Conservation (phyloP, 2,329 filamentous ascomycete genomes). For the Sclerotiophoma versabilis region DNA sequence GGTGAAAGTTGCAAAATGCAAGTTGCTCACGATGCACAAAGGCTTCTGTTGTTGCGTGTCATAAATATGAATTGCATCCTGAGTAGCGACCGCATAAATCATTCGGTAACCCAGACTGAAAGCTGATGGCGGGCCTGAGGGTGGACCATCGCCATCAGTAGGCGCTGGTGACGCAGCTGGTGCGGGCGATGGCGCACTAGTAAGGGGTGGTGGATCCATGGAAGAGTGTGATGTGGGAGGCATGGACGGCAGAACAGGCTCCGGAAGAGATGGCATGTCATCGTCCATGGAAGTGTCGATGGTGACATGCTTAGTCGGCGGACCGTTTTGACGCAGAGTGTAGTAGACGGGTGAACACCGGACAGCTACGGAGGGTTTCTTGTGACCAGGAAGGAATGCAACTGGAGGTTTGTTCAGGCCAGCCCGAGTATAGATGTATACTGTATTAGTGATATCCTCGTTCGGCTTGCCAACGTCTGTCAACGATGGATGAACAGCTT, state of each 20-base stretch:
- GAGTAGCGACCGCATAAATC: conserved; percentile 95
- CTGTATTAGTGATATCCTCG: conserved; percentile 93
- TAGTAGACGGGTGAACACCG: conserved; percentile 93
- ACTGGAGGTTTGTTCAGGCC: conserved; percentile 97
- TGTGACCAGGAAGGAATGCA: conserved; percentile 93
- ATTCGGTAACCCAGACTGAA: conserved; percentile 92
- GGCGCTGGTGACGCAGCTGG: conserved; percentile 56
- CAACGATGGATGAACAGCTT: conserved; percentile 73
- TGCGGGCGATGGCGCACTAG: conserved; percentile 61
- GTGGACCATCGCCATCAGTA: conserved; percentile 58
- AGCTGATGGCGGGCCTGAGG: conserved; percentile 61
- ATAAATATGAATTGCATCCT: conserved; percentile 93
- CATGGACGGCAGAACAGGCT: conserved; percentile 69
- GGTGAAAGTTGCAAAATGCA: conserved; percentile 97
- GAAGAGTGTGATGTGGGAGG: conserved; percentile 67
- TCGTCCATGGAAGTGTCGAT: conserved; percentile 93
- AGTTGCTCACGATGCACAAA: conserved; percentile 91
- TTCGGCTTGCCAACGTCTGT: conserved; percentile 73
- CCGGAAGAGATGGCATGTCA: conserved; percentile 81
- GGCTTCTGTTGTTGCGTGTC: conserved; percentile 97
- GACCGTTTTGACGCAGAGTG: conserved; percentile 71
- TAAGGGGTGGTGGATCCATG: conserved; percentile 82
- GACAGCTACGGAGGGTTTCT: conserved; percentile 96
- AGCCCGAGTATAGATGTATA: conserved; percentile 96
- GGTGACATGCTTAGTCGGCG: conserved; percentile 84